These are phyloP conservation scores for Hymenoscyphus albidus DNA, from an alignment of 2,329 filamentous ascomycete species.

Conservation along the genomic window DNA sequence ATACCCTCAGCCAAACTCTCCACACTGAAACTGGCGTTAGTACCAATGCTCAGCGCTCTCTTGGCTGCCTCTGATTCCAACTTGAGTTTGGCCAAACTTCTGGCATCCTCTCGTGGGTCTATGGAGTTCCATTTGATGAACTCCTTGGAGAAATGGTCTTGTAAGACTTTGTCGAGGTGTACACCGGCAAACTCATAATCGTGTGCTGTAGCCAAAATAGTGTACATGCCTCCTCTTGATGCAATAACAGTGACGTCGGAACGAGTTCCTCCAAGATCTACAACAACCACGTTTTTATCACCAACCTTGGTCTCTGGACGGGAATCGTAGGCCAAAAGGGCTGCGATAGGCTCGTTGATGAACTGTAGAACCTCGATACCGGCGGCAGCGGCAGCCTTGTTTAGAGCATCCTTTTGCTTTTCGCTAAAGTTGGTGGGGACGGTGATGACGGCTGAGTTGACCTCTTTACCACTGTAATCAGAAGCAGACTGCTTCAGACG, in stretches of 20 bases:
- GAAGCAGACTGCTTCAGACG: slow-evolving; percentile 79
- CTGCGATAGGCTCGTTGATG: slow-evolving; percentile 85
- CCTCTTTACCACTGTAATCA: slow-evolving; percentile 87
- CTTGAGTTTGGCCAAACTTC: slow-evolving; percentile 86
- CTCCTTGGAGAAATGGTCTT: slow-evolving; percentile 97
- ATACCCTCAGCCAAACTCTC: slow-evolving; percentile 85
- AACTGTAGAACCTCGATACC: slow-evolving; percentile 88
- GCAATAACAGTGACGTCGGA: slow-evolving; percentile 89
- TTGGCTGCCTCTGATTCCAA: slow-evolving; percentile 87
- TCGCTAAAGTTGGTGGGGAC: slow-evolving; percentile 92
- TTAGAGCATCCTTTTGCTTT: slow-evolving; percentile 77
- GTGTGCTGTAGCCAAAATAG: slow-evolving; percentile 85
- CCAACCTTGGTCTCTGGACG: slow-evolving; percentile 67
- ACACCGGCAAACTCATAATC: slow-evolving; percentile 91
- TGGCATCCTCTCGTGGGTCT: slow-evolving; percentile 78
- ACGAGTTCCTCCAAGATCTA: slow-evolving; percentile 87
- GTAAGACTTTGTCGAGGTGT: slow-evolving; percentile 82
- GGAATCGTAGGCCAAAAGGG: slow-evolving; percentile 87
- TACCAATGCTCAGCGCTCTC: slow-evolving; percentile 84
- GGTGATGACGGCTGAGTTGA: slow-evolving; percentile 92
- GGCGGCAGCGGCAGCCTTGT: slow-evolving; percentile 72
- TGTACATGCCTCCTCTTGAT: slow-evolving; percentile 93
- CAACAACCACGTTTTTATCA: slow-evolving; percentile 89
- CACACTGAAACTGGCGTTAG: slow-evolving; percentile 86
- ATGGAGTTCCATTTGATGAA: slow-evolving; percentile 90